These are phyloP conservation scores for Neurospora terricola DNA, from an alignment of 495 filamentous ascomycete genomes.

Conservation along the genomic window DNA sequence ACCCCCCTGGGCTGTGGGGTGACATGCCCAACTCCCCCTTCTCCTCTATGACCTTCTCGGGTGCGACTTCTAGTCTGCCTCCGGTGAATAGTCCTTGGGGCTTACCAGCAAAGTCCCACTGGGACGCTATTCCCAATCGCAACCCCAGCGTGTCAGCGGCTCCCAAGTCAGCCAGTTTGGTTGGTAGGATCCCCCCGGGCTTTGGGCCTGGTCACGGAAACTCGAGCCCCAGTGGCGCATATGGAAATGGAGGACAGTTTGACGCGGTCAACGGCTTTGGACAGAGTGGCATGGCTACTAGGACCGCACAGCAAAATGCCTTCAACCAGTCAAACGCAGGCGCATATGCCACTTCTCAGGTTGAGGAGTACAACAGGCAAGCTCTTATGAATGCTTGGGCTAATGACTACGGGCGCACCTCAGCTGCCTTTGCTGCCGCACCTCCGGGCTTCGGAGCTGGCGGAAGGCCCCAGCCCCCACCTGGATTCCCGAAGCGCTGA, in stretches of 20 bases:
- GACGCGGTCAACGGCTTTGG: neutral
- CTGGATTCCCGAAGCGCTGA: neutral
- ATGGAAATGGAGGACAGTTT: neutral
- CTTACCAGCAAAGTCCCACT: conserved; percentile 5
- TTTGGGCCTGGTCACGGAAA: neutral
- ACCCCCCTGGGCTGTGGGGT: neutral
- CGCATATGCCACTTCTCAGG: neutral
- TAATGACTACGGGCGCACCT: neutral
- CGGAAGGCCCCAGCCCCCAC: neutral
- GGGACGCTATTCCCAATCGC: neutral
- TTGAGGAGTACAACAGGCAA: conserved; percentile 3
- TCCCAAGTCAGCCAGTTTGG: neutral
- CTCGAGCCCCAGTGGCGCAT: neutral
- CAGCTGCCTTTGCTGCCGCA: neutral
- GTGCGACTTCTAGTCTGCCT: conserved; percentile 14
- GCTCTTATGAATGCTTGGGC: conserved; percentile 8
- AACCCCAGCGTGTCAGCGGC: neutral
- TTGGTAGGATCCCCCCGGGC: neutral
- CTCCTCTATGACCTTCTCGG: conserved; percentile 13
- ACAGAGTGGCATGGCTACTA: neutral
- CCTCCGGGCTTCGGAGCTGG: neutral
- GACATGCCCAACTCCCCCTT: conserved; percentile 10
- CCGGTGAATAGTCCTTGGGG: conserved; percentile 22
- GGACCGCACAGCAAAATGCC: neutral
- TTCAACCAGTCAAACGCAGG: neutral